phyloP scores from a whole-genome alignment of 2,329 filamentous ascomycete species.

The Colletotrichum orchidophilum region DNA sequence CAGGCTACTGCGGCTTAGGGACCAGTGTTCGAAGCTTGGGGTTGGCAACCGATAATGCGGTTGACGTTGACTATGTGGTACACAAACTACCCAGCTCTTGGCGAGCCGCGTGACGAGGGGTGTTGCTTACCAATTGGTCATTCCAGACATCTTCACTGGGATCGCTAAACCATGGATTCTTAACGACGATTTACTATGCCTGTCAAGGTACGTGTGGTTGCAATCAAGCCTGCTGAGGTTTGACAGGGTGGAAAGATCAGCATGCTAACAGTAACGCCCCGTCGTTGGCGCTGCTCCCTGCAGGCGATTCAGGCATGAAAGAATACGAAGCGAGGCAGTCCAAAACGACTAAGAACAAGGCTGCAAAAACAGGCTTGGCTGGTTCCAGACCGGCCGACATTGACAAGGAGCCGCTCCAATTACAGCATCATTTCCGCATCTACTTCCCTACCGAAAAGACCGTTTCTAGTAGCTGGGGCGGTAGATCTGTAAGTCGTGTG shows the following conservation, averaged over 20 bases:
- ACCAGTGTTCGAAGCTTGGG: constrained; percentile 72
- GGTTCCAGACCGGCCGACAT: constrained; percentile 1
- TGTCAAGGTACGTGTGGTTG: constrained; percentile 57
- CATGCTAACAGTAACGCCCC: constrained; percentile 8
- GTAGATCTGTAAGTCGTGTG: constrained; percentile 58
- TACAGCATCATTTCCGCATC: constrained; percentile 69
- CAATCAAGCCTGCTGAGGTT: constrained; percentile 19
- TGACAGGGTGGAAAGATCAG: constrained; percentile 1
- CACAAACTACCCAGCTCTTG: constrained; percentile 38
- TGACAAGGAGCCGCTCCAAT: constrained; percentile 29
- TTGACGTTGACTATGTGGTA: constrained; percentile 80
- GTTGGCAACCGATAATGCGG: constrained; percentile 59
- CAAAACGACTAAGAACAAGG: constrained; percentile 42
- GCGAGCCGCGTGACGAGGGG: constrained; percentile 32
- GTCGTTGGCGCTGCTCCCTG: not conserved
- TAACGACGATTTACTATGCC: constrained; percentile 65
- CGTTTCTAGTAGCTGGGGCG: constrained; percentile 71
- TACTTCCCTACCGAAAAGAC: constrained; percentile 85
- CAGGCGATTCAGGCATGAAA: constrained; percentile 55
- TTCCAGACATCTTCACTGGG: constrained; percentile 82
- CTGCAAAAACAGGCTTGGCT: constrained; percentile 3
- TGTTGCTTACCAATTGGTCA: constrained; percentile 27
- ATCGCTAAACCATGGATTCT: constrained; percentile 73
- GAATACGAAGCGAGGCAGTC: constrained; percentile 54
- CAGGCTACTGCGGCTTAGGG: constrained; percentile 80